A percentile compares a stretch with the other conserved stretches of the same genome.
Evolutionary conservation across 192 early-diverging fungal genomes (phyloP).

Genomic region (Linnemannia hyalina): DNA sequence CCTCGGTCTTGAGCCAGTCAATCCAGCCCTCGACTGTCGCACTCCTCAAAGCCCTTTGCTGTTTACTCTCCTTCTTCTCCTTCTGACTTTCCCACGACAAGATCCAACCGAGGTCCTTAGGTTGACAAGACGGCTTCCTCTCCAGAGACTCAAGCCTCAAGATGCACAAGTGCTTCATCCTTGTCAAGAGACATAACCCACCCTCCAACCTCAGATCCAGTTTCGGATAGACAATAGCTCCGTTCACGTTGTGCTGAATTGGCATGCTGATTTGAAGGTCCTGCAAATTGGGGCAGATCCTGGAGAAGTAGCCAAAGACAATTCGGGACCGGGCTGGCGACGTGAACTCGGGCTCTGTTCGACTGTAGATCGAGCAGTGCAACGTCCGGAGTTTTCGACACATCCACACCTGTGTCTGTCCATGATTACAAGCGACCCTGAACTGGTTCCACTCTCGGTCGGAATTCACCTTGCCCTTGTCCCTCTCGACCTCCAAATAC

Average conservation of each 20-base stretch:
- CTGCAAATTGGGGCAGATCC: background rate
- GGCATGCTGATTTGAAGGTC: background rate
- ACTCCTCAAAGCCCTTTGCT: background rate
- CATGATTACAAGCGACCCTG: background rate
- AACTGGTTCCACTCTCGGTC: background rate
- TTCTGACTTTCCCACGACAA: background rate
- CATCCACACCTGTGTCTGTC: background rate
- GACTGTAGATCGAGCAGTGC: background rate
- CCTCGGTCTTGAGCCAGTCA: background rate
- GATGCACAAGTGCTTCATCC: background rate
- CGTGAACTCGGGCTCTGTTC: background rate
- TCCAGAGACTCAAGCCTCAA: background rate
- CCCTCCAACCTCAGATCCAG: background rate
- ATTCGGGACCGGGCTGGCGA: background rate
- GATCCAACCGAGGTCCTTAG: background rate
- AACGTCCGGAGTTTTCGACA: background rate
- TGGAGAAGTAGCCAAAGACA: background rate
- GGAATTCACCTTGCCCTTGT: background rate
- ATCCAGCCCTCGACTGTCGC: background rate
- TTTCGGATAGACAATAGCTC: background rate
- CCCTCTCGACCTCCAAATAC: background rate
- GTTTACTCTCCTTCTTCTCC: background rate
- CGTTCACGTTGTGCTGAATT: background rate
- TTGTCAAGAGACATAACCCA: background rate
- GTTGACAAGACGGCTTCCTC: background rate